A percentile compares a stretch with the other conserved stretches of the same genome.
Conservation (phyloP, 345 rosid species). For the Diplotaxis tenuifolia region DNA sequence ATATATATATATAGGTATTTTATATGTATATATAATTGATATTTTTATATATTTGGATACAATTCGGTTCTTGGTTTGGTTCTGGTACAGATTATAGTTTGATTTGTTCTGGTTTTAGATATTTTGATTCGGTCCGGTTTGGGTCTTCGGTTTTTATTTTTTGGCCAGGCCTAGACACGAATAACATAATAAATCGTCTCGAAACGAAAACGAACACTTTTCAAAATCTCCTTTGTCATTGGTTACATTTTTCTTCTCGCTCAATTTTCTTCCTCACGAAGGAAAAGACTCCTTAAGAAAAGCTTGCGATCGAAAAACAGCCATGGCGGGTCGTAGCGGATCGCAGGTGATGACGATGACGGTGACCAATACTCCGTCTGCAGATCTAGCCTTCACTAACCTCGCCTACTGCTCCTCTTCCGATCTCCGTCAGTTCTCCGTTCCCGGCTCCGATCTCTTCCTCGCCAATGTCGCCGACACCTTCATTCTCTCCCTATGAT, state of each 20-base stretch:
- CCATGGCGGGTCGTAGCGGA: conserved; percentile 62
- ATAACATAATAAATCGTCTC: neutral
- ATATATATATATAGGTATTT: too few species aligned
- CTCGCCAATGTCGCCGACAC: conserved; percentile 59
- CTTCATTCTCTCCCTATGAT: conserved; percentile 71
- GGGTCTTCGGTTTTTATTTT: too few species aligned
- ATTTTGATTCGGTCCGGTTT: too few species aligned
- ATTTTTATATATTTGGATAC: too few species aligned
- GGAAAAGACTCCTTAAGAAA: neutral
- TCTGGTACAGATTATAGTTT: too few species aligned
- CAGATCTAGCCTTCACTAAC: conserved; percentile 85
- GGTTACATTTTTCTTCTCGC: neutral
- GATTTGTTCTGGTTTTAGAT: too few species aligned
- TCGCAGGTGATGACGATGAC: conserved; percentile 53
- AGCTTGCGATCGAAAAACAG: conserved; percentile 27
- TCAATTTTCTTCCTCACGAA: conserved; percentile 4
- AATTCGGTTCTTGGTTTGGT: too few species aligned
- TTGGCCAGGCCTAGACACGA: too few species aligned
- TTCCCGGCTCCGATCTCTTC: conserved; percentile 72
- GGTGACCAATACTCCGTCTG: conserved; percentile 69
- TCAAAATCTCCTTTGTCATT: neutral
- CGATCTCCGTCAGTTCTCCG: conserved; percentile 78
- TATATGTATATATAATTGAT: too few species aligned
- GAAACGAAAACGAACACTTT: neutral
- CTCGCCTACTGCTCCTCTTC: conserved; percentile 82